Base-by-base conservation (phyloP, 2,329 filamentous ascomycete species). In the Claviceps citrina region DNA sequence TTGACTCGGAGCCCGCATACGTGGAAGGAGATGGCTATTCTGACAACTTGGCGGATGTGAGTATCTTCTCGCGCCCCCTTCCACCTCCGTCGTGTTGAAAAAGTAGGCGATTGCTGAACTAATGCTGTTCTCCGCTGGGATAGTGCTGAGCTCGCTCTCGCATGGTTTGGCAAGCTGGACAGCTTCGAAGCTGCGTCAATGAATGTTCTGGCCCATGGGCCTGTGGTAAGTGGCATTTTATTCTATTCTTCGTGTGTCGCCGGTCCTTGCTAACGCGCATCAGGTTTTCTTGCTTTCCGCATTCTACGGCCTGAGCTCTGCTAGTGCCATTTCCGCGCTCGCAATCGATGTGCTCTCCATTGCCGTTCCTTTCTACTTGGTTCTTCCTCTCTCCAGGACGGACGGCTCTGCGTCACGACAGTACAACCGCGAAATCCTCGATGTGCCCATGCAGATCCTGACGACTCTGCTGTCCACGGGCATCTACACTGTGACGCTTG, bases 161-260 rank as follows among this genome's bases (percentile, higher is more conserved):
- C 74, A 35, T 94, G 85, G 84, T 73, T 72, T 50, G 66, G 76
- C 32, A 69, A 77, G 46, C 83, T 81, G 55, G 84, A 93, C 58
- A 76, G 81, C 61, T 69, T 76, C 55, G 80, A 84, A 56, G 65
- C 81, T 38, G 72, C 71, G 9, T 69, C 74, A 35, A 63, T 84
- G 53, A 73, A 73, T 43, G 57, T 84, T 44, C 65, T 95, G 31
- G 78, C 80, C 41, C 78, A 85, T 59, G 73, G 81, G 16, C 89
- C 87, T 32, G 73, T 76, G 51, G 73, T 78, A 46, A 32, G 48
- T 12, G 2, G 18, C 8, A 18, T 22, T 22, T 18, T 10, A 30
- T 4, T 2, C 28, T 7, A 4, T 15, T 7, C 28, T 15, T 16
- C n/a, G 16, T 16, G n/a, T 8, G 9, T 9, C 18, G 19, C 7